phyloP scores from a whole-genome alignment of 2,329 filamentous ascomycete genomes.

The Dothiorella sarmentorum region DNA sequence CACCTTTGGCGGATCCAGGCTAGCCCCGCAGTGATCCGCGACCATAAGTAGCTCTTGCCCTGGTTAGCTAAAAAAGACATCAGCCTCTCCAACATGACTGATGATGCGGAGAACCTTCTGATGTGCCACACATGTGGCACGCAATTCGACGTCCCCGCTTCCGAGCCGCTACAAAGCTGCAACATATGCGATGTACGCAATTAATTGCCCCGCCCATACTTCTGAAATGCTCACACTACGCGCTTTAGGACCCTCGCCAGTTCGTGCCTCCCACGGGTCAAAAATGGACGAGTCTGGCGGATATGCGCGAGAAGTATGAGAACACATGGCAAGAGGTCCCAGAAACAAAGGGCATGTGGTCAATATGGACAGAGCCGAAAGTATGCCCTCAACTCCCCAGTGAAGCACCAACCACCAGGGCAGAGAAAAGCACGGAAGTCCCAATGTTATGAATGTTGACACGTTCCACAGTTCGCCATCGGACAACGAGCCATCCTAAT shows the following conservation, averaged over 20 bases:
- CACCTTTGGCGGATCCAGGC: background rate
- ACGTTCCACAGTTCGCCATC: slow-evolving; percentile 58
- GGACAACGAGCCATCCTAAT: slow-evolving; percentile 72
- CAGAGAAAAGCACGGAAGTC: too few species aligned
- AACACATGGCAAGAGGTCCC: slow-evolving; percentile 54
- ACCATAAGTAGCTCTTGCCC: background rate
- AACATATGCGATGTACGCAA: slow-evolving; percentile 66
- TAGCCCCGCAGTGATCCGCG: background rate
- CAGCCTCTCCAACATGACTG: background rate
- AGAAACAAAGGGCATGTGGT: slow-evolving; percentile 44
- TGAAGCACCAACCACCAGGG: too few species aligned
- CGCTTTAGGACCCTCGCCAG: slow-evolving; percentile 57
- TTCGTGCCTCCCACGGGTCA: slow-evolving; percentile 64
- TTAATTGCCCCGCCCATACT: background rate
- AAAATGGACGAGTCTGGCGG: slow-evolving; percentile 59
- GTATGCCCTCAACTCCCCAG: slow-evolving; percentile 28
- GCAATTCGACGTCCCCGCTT: slow-evolving; percentile 58
- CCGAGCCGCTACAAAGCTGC: slow-evolving; percentile 52
- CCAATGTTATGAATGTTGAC: background rate
- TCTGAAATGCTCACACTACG: background rate
- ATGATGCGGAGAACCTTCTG: slow-evolving; percentile 40
- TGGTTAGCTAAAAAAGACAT: background rate
- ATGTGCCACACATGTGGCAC: slow-evolving; percentile 69
- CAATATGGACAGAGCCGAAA: slow-evolving; percentile 45
- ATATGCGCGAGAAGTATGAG: slow-evolving; percentile 42